Evolutionary conservation across 257 asterid genomes (phyloP).

Genomic region (Solanum piurae): DNA sequence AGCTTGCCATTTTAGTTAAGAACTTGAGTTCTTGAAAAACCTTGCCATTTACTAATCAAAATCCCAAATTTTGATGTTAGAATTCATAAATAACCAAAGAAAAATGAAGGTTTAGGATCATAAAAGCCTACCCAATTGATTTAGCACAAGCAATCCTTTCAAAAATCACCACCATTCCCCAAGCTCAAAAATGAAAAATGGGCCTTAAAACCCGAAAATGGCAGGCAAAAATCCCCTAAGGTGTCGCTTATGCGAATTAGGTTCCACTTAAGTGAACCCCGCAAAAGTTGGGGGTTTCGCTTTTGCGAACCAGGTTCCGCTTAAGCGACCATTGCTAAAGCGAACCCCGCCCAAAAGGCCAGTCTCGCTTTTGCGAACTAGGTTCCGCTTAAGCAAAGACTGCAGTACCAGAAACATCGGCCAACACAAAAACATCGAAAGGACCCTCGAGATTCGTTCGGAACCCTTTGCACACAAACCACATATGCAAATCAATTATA

Average conservation of each 20-base stretch:
- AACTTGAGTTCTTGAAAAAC: too few species aligned
- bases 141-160: background rate
- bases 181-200: background rate
- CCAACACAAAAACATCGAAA: too few species aligned
- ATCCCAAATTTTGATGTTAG: too few species aligned
- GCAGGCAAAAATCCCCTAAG: background rate
- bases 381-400: background rate
- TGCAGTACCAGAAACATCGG: too few species aligned
- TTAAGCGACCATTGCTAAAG: background rate
- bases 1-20: background rate
- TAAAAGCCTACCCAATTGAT: background rate
- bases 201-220: background rate
- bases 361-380: background rate
- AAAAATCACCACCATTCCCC: background rate
- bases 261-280: background rate
- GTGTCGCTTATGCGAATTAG: background rate
- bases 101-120: background rate
- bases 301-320: background rate
- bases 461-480: too few species aligned
- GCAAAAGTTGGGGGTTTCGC: background rate
- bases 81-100: background rate
- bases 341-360: background rate
- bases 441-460: too few species aligned
- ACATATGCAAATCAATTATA: too few species aligned
- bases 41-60: background rate